phyloP scores from a whole-genome alignment of 2,329 filamentous ascomycete species.

The Venturia nashicola region DNA sequence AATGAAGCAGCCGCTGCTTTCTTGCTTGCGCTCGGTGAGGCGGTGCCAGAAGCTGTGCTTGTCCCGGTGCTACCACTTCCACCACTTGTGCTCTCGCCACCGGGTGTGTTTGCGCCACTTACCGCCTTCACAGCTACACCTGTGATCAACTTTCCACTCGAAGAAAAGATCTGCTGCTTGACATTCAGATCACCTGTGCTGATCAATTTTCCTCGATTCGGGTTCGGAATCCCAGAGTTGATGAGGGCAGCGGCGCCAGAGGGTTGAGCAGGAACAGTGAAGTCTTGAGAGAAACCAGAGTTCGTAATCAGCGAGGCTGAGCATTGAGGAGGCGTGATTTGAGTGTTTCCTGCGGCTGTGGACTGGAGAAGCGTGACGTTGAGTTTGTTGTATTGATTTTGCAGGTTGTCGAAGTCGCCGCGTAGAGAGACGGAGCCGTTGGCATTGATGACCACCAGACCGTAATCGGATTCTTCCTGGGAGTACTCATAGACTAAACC shows the following conservation, averaged over 20 bases:
- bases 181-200: conserved; percentile 44
- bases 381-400: conserved; percentile 61
- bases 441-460: conserved; percentile 32
- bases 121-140: conserved; percentile 48
- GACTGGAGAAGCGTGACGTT: conserved; percentile 57
- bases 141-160: conserved; percentile 45
- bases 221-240: conserved; percentile 56
- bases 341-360: conserved; percentile 44
- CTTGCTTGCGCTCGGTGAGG: conserved; percentile 1
- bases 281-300: conserved; percentile 60
- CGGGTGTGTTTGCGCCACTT: conserved; percentile 21
- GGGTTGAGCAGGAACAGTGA: conserved; percentile 60
- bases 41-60: not conserved
- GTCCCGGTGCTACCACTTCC: not conserved
- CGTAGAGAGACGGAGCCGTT: conserved; percentile 32
- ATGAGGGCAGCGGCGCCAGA: conserved; percentile 60
- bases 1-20: conserved; percentile 5
- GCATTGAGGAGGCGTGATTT: conserved; percentile 52
- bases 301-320: conserved; percentile 51
- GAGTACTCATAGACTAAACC: conserved; percentile 74
- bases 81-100: conserved; percentile 1
- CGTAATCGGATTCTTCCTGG: conserved; percentile 52
- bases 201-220: conserved; percentile 46
- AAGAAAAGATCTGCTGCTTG: conserved; percentile 43
- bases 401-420: conserved; percentile 51